A percentile compares a stretch with the other conserved stretches of the same genome.
phyloP scores from a whole-genome alignment of 805 yeast species.

The Priceomyces medius region DNA sequence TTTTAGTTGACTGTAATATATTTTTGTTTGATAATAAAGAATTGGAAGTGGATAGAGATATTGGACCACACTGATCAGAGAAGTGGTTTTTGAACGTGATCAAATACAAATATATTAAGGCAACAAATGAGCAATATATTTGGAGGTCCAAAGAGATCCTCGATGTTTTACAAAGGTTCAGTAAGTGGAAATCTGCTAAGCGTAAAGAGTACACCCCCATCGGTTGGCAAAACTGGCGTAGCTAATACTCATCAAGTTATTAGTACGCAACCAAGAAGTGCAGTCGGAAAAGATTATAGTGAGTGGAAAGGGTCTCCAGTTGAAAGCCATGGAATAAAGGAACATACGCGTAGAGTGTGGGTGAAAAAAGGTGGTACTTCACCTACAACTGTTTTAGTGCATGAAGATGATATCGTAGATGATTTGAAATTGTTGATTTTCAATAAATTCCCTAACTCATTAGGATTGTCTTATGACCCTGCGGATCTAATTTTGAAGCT shows the following conservation, averaged over 20 bases:
- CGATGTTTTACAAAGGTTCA: not conserved
- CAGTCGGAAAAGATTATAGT: not conserved
- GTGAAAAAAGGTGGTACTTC: constrained; percentile 47
- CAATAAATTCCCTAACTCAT: constrained; percentile 63
- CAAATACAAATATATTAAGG: not conserved
- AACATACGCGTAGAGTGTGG: constrained; percentile 51
- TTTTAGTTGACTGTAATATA: too few species aligned
- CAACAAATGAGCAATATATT: not conserved
- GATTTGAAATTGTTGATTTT: constrained; percentile 71
- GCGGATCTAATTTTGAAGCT: constrained; percentile 55
- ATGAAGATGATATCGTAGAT: constrained; percentile 68
- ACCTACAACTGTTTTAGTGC: constrained; percentile 70
- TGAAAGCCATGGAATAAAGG: not conserved
- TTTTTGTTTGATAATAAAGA: not conserved
- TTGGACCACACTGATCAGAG: not conserved
- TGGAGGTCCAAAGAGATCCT: not conserved
- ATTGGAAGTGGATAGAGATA: not conserved
- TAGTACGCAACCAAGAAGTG: constrained; percentile 1
- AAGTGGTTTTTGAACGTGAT: not conserved
- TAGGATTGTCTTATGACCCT: constrained; percentile 63
- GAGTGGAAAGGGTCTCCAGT: constrained; percentile 7
- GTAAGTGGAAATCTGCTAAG: not conserved
- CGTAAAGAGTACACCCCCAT: not conserved
- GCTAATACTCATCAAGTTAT: constrained; percentile 3
- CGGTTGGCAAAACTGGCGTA: constrained; percentile 1